These are phyloP conservation scores for Hypomontagnella monticulosa DNA, from an alignment of 495 filamentous ascomycete genomes.

Conservation along the genomic window DNA sequence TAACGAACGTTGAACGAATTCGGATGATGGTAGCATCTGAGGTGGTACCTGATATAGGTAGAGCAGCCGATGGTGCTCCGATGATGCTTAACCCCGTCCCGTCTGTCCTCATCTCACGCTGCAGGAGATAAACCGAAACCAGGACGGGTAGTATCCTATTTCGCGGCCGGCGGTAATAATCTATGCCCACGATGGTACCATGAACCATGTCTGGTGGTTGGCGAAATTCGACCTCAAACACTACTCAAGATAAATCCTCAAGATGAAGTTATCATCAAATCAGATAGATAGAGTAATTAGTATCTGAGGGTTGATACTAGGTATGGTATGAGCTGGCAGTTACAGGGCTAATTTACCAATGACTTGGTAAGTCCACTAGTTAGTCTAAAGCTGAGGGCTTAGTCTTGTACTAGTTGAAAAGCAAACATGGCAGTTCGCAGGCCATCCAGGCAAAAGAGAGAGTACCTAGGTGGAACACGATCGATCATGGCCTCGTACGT, in stretches of 20 bases:
- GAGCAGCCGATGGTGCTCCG: constrained; percentile 38
- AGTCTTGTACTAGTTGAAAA: constrained; percentile 26
- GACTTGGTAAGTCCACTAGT: constrained; percentile 23
- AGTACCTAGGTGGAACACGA: constrained; percentile 20
- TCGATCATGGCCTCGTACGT: constrained; percentile 3
- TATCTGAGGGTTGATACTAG: constrained; percentile 14
- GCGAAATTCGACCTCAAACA: not conserved
- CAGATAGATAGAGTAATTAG: constrained; percentile 1
- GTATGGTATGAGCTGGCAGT: constrained; percentile 14
- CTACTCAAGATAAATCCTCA: not conserved
- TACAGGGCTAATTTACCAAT: constrained; percentile 42
- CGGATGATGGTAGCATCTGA: constrained; percentile 31
- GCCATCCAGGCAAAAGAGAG: constrained; percentile 7
- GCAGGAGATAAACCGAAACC: constrained; percentile 26
- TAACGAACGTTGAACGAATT: constrained; percentile 34
- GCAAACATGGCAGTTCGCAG: constrained; percentile 38
- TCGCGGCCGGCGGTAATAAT: constrained; percentile 10
- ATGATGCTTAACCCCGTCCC: constrained; percentile 38
- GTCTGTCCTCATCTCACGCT: constrained; percentile 30
- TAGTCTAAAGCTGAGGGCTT: constrained; percentile 23
- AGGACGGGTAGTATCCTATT: constrained; percentile 19
- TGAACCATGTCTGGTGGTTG: not conserved
- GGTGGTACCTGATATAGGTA: constrained; percentile 27
- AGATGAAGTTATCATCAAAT: constrained; percentile 36
- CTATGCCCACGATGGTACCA: not conserved